Base-by-base conservation (phyloP, 352 stramenopile genomes). In the Pseudoperonospora humuli region DNA sequence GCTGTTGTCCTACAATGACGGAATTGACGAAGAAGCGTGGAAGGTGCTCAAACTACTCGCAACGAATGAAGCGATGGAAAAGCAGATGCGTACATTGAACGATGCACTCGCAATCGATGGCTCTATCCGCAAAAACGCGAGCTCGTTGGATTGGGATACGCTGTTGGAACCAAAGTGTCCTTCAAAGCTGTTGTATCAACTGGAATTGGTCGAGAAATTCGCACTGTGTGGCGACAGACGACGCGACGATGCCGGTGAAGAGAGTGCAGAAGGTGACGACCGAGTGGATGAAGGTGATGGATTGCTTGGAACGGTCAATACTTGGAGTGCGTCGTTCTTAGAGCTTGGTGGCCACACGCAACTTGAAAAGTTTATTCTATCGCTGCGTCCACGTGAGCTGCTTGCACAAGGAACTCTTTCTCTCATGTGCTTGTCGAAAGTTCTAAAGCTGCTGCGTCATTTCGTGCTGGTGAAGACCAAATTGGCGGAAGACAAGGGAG, bases 21-120 rank as follows among this genome's bases (percentile, higher is more conserved):
- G 57, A 23, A 70, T 85, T 14, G 70, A 65, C 35, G 79, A 87
- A 50, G 79, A 86, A 60, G 73, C 71, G 7, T 86, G 71, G 71
- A 86, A 86, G 42, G 55, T 90, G 14, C 35, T 93, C 10, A 90
- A 84, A 36, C 50, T 89, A 21, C 49, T 93, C 9, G 63, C 67
- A 21, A 70, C 69, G 14, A 67, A 88, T 50, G 53, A 65, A 6
- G 28, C 54, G 17, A 85, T 89, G 67, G 77, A 86, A 50, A 87
- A 84, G 45, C 70, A 63, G 8, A 83, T 68, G 34, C 75, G 75
- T 15, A 83, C 72, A 13, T 50, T 93, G 13, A 83, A 86, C 33
- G 56, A 61, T 26, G 44, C 67, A 24, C 52, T 90, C 18, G 70
- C 61, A 10, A 86, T 89, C 21, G 78, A 90, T 54, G 76, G 80